Base-by-base conservation (phyloP, 2,329 filamentous ascomycete species). In the Verruconis gallopava region DNA sequence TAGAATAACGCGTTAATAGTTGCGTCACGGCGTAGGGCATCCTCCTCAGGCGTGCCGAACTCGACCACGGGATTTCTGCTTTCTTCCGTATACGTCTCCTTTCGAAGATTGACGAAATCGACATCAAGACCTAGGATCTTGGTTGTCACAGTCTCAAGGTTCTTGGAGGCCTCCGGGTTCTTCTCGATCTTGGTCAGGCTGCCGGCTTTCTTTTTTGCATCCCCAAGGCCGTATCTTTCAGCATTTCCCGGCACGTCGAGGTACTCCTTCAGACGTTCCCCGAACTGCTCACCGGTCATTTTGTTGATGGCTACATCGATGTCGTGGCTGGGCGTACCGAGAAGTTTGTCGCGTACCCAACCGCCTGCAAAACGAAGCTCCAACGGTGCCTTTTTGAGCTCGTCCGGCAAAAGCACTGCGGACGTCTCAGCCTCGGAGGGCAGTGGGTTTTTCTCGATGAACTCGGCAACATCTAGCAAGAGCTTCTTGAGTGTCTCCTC, bases 1-100 rank as follows among this genome's bases (percentile, higher is more conserved):
- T 91, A 96, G 63, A 96, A 96, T 48, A 98, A 74, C 18, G 91
- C 85, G 57, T 98, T 98, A 47, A 96, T 78, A 0, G 86, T 95
- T 17, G 89, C 88, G 66, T 98, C 89, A 37, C 89, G 77, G 17
- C 89, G 78, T 50, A 86, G 58, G 2, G 89, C 89, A 61, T 98
- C 89, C 59, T 98, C 86, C 56, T 83, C 73, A 1, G 89, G 80
- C 0, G 85, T 94, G 4, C 89, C 91, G 59, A 95, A 95, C 57
- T 94, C 86, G 72, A 96, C 82, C 51, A 85, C 72, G 1, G 89
- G 89, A 53, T 93, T 94, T 25, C 91, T 77, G 54, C 84, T 93
- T 46, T 91, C 77, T n/a, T 85, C 79, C 1, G 79, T 73, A 52
- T 96, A 96, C 1, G 81, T 88, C 63, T 96, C 91, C 56, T 86